A percentile compares a stretch with the other conserved stretches of the same genome.
Evolutionary conservation across 495 filamentous ascomycete genomes (phyloP).

Genomic region (Aspergillus nanangensis): DNA sequence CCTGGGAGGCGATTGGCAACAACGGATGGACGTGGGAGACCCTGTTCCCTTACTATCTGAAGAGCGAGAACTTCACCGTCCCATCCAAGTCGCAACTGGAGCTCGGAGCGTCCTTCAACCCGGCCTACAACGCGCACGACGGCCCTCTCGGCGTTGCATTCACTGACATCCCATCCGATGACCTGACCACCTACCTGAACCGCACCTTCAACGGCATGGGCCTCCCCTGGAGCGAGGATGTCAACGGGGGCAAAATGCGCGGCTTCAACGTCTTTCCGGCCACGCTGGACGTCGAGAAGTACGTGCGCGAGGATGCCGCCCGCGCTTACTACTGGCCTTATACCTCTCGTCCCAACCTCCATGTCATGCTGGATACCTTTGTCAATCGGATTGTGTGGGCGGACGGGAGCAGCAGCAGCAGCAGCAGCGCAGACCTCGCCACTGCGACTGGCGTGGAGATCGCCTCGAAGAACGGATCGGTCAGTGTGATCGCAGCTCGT

Average conservation of each 20-base stretch:
- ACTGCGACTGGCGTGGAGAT: constrained; percentile 13
- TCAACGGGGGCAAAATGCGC: constrained; percentile 27
- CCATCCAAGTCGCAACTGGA: constrained; percentile 34
- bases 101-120: constrained; percentile 38
- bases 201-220: constrained; percentile 24
- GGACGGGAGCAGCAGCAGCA: background rate
- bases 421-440: too few relatives aligned
- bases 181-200: constrained; percentile 22
- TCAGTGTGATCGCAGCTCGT: constrained; percentile 35
- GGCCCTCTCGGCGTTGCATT: constrained; percentile 42
- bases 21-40: constrained; percentile 56
- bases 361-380: constrained; percentile 25
- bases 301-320: constrained; percentile 43
- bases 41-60: constrained; percentile 54
- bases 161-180: constrained; percentile 18
- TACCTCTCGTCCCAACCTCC: constrained; percentile 22
- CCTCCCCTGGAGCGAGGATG: constrained; percentile 16
- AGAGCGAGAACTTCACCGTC: constrained; percentile 31
- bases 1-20: constrained; percentile 56
- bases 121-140: constrained; percentile 34
- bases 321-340: constrained; percentile 42
- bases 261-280: constrained; percentile 30
- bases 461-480: constrained; percentile 5
- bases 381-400: constrained; percentile 29
- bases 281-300: constrained; percentile 26